Percentiles rank a stretch among this genome's conserved stretches.
Conservation (phyloP, 768 basidiomycete genomes). For the Kwoniella heveanensis region DNA sequence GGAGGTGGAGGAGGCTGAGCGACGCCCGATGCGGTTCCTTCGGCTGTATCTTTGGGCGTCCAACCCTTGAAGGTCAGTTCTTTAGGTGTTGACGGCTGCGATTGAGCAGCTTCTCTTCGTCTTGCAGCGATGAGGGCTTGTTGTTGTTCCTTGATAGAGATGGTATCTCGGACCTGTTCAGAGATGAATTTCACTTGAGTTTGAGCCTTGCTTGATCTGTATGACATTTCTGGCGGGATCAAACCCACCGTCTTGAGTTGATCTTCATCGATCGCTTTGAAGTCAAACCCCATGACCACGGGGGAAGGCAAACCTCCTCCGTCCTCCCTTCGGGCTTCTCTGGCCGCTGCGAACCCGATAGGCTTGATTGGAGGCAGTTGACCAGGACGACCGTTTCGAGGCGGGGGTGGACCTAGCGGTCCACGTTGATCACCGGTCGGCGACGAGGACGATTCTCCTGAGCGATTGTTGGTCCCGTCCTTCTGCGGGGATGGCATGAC, state of each 20-base stretch:
- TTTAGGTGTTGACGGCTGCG: slow-evolving; percentile 40
- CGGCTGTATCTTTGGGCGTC: slow-evolving; percentile 41
- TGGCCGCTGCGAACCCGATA: slow-evolving; percentile 46
- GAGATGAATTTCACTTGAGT: slow-evolving; percentile 13
- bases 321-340: slow-evolving; percentile 39
- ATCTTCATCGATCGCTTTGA: slow-evolving; percentile 42
- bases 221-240: neutral
- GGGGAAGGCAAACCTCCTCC: slow-evolving; percentile 37
- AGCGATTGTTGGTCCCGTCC: neutral
- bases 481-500: slow-evolving; percentile 7
- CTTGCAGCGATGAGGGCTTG: slow-evolving; percentile 51
- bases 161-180: slow-evolving; percentile 47
- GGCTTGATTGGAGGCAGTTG: slow-evolving; percentile 42
- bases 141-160: slow-evolving; percentile 51
- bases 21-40: slow-evolving; percentile 6
- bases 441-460: slow-evolving; percentile 6
- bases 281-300: slow-evolving; percentile 54
- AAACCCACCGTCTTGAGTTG: slow-evolving; percentile 48
- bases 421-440: neutral
- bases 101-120: slow-evolving; percentile 36
- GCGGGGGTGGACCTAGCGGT: neutral
- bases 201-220: slow-evolving; percentile 11
- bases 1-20: neutral
- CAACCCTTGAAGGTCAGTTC: slow-evolving; percentile 52
- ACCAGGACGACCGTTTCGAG: slow-evolving; percentile 1